These are phyloP conservation scores for Phytophthora hybrid DNA, from an alignment of 352 stramenopile genomes.

Conservation along the genomic window DNA sequence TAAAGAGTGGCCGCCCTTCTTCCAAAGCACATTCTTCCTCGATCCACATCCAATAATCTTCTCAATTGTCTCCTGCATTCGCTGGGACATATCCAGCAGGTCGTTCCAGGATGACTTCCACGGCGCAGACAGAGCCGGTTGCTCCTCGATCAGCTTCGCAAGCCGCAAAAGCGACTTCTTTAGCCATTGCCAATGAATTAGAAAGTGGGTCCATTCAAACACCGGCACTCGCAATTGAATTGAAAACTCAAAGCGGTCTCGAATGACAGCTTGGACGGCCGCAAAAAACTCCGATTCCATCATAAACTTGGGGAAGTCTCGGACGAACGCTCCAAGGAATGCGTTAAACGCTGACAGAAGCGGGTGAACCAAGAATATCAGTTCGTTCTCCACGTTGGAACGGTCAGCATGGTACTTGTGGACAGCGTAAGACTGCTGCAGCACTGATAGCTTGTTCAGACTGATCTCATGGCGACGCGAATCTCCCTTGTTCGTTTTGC, in stretches of 20 bases:
- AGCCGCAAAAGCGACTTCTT: slow-evolving; percentile 68
- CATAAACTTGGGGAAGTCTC: not conserved
- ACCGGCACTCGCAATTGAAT: slow-evolving; percentile 64
- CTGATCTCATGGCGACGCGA: slow-evolving; percentile 33
- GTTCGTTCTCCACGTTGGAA: slow-evolving; percentile 74
- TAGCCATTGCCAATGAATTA: slow-evolving; percentile 85
- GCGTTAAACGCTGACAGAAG: slow-evolving; percentile 70
- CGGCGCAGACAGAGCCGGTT: not conserved
- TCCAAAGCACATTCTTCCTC: slow-evolving; percentile 92
- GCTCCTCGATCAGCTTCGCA: slow-evolving; percentile 30
- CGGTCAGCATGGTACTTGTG: slow-evolving; percentile 79
- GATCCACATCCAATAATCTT: slow-evolving; percentile 70
- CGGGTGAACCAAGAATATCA: slow-evolving; percentile 78
- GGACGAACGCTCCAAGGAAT: slow-evolving; percentile 50
- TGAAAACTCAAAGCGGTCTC: slow-evolving; percentile 81
- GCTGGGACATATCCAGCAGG: slow-evolving; percentile 75
- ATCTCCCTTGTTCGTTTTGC: slow-evolving; percentile 29
- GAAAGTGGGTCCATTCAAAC: slow-evolving; percentile 85
- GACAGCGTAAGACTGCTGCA: slow-evolving; percentile 88
- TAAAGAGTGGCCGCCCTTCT: slow-evolving; percentile 89
- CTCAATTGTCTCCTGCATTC: slow-evolving; percentile 76
- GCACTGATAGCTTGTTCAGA: slow-evolving; percentile 59
- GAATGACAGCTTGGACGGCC: slow-evolving; percentile 51
- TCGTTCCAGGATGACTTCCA: slow-evolving; percentile 50
- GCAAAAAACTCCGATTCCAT: slow-evolving; percentile 26